Conservation (phyloP, 179 eudicot genomes). For the Dionaea muscipula region DNA sequence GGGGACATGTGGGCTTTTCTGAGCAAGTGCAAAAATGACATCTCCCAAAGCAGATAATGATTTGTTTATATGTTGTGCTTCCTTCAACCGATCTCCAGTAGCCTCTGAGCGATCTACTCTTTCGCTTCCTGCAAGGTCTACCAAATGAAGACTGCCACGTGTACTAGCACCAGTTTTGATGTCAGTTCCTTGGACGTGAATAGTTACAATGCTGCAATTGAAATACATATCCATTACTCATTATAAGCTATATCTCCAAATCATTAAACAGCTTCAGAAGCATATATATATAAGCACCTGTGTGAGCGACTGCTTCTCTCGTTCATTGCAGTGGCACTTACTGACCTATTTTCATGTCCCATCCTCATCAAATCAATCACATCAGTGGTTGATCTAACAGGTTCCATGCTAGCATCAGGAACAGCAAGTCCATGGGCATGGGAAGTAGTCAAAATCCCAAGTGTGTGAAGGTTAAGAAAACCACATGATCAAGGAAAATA, state of each 20-base stretch:
- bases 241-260: neutral
- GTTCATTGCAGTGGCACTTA: slow-evolving; percentile 68
- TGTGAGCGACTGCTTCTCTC: slow-evolving; percentile 98
- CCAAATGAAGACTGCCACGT: slow-evolving; percentile 81
- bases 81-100: slow-evolving; percentile 76
- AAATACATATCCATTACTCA: neutral
- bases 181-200: slow-evolving; percentile 72
- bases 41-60: slow-evolving; percentile 89
- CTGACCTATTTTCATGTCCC: slow-evolving; percentile 65
- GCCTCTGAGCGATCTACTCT: slow-evolving; percentile 84
- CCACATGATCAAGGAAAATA: slow-evolving; percentile 2
- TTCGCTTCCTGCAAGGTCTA: slow-evolving; percentile 97
- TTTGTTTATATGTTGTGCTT: slow-evolving; percentile 93
- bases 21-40: slow-evolving; percentile 77
- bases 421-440: slow-evolving; percentile 73
- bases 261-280: neutral
- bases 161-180: slow-evolving; percentile 47
- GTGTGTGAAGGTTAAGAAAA: slow-evolving; percentile 66
- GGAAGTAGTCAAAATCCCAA: slow-evolving; percentile 59
- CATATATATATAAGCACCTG: slow-evolving; percentile 32
- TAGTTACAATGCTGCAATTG: slow-evolving; percentile 48
- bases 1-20: slow-evolving; percentile 75
- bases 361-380: slow-evolving; percentile 67
- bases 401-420: slow-evolving; percentile 76
- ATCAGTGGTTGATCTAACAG: slow-evolving; percentile 54